A percentile compares a stretch with the other conserved stretches of the same genome.
Conservation (phyloP, 352 stramenopile genomes). For the Albugo candida region DNA sequence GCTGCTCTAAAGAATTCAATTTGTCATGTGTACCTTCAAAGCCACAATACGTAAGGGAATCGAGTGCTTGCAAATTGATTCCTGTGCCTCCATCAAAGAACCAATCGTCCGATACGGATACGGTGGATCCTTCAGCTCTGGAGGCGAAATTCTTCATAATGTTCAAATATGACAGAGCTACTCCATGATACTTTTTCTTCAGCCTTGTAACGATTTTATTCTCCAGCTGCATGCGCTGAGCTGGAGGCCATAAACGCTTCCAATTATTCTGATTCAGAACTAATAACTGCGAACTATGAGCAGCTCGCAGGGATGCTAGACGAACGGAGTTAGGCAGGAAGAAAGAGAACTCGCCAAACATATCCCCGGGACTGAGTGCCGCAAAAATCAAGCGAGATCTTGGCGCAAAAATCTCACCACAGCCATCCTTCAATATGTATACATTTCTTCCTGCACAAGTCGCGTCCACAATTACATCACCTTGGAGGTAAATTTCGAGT, state of each 20-base stretch:
- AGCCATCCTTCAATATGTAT: slow-evolving; percentile 27
- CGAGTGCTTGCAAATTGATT: no score
- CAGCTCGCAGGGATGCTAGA: slow-evolving; percentile 22
- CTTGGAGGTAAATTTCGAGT: slow-evolving; percentile 42
- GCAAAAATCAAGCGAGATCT: slow-evolving; percentile 20
- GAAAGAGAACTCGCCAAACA: slow-evolving; percentile 49
- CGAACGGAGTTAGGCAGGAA: slow-evolving; percentile 26
- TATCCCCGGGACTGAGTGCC: slow-evolving; percentile 9
- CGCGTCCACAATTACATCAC: slow-evolving; percentile 33
- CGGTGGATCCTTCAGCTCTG: no score
- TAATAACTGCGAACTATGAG: slow-evolving; percentile 39
- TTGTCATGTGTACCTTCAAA: no score
- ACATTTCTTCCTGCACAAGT: slow-evolving; percentile 20
- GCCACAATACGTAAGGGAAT: no score
- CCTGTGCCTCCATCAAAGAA: no score
- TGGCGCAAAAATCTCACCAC: slow-evolving; percentile 22
- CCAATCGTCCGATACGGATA: no score
- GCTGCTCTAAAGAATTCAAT: no score
- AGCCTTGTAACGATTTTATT: slow-evolving; percentile 16
- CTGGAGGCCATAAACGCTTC: slow-evolving; percentile 26
- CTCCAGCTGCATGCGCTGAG: slow-evolving; percentile 20
- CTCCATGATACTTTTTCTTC: slow-evolving; percentile 16
- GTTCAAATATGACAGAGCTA: slow-evolving; percentile 19
- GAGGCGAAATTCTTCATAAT: slow-evolving; percentile 36
- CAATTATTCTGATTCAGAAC: slow-evolving; percentile 28